These are phyloP conservation scores for Lachnellula hyalina DNA, from an alignment of 2,329 filamentous ascomycete genomes.

Conservation along the genomic window DNA sequence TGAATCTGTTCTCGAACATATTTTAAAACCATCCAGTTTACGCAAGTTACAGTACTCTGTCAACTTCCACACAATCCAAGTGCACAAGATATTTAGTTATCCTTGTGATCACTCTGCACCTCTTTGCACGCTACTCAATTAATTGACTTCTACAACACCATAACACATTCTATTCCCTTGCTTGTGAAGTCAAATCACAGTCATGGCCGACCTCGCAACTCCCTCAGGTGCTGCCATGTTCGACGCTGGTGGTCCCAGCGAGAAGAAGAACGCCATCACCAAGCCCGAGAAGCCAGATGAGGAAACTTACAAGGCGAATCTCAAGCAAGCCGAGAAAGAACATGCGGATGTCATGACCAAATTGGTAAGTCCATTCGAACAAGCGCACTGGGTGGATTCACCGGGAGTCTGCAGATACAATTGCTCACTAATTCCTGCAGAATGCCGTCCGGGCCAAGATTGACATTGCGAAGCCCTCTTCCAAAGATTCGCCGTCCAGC, in stretches of 20 bases:
- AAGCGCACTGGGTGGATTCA: too few relatives aligned
- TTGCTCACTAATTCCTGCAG: constrained; percentile 43
- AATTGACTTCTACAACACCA: background rate
- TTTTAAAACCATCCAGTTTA: background rate
- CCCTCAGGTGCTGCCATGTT: constrained; percentile 39
- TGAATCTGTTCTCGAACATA: constrained; percentile 3
- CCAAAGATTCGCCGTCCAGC: constrained; percentile 72
- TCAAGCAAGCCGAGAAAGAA: constrained; percentile 81
- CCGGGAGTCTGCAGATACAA: background rate
- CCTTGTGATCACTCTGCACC: constrained; percentile 7
- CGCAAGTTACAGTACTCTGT: too few relatives aligned
- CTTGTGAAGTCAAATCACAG: constrained; percentile 10
- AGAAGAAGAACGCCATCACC: constrained; percentile 34
- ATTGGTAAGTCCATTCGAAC: constrained; percentile 44
- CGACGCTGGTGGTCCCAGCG: constrained; percentile 32
- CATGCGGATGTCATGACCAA: constrained; percentile 71
- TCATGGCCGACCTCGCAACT: constrained; percentile 44
- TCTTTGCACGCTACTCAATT: background rate
- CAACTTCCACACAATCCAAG: background rate
- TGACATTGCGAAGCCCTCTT: constrained; percentile 74
- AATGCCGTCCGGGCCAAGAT: constrained; percentile 84
- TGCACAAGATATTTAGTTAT: constrained; percentile 23
- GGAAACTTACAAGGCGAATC: constrained; percentile 71
- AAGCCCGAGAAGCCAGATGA: constrained; percentile 87
- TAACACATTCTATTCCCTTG: background rate